Base-by-base conservation (phyloP, 805 yeast species). In the Torulaspora delbrueckii region DNA sequence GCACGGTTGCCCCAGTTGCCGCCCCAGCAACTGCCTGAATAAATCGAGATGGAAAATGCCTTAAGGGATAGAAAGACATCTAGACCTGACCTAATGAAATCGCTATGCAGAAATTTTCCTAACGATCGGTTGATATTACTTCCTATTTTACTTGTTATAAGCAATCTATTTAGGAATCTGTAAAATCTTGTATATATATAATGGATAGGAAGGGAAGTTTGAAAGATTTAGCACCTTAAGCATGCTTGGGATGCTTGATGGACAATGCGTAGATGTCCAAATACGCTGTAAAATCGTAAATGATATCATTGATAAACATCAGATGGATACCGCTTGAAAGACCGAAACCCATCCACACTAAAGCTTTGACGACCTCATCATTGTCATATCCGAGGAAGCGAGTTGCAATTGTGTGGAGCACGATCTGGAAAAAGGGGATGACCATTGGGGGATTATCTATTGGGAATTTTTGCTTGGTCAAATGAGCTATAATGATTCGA, bases 261-360 rank as follows among this genome's bases (percentile, higher is more conserved):
- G 84, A 75, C 56, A 90, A 76, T 5, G 96, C 93, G 67, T 81
- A 84, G 54, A 91, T 89, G 61, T 88, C 96, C 56, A 91, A 72
- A 60, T 78, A 89, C 3, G 75, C 69, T 9, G 96, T 87, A 56
- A 88, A 85, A 52, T 81, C 89, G 66, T 81, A 78, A 57, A 91
- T 81, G 56, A 86, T 81, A 53, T 86, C 93, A 37, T 81, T 73
- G 40, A 91, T 80, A 57, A 87, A 84, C 68, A 81, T 73, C 26
- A 77, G 71, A 72, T 84, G 86, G 57, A 87, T 68, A 23, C 86
- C 84, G 51, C 79, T 59, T 49, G 89, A 74, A 45, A 85, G 50
- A 14, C 89, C 84, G 44, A 79, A 69, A n/a, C 87, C 85, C 40
- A 77, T 56, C 82, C 85, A 79, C 47, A 79, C 69, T 47, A 86